Base-by-base conservation (phyloP, 176 grass and related monocot genomes). In the Alopecurus myosuroides region DNA sequence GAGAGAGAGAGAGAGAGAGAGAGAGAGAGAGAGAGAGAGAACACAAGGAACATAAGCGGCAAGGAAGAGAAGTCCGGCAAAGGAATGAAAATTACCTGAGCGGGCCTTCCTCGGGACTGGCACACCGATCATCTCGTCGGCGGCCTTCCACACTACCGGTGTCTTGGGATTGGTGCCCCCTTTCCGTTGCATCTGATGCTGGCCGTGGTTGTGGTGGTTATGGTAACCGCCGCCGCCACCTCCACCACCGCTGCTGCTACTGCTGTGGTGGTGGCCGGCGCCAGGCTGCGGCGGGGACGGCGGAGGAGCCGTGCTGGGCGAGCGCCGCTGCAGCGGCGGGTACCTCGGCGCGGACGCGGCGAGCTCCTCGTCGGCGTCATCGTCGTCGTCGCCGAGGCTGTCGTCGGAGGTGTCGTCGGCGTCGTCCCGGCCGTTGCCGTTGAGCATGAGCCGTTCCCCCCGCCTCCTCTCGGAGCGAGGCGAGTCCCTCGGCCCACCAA, bases 81-180 rank as follows among this genome's bases (percentile, higher is more conserved):
- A 36, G 82, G 66, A 25, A 0, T 5, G 4, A 2, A 85, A 79
- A 82, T 25, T 87, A 99, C 97, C 88, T 33, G 97, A 96, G 34
- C 97, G 94, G 9, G 97, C 91, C 91, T 99, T 99, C 81, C 97
- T 85, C 0, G 97, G 97, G 14, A 99, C 97, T 2, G 91, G 76
- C 44, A 99, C 91, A 17, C 97, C 97, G 69, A 99, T 99, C 97
- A 99, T 99, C 84, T 99, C 97, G 80, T 99, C 97, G 29, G 94
- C 97, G 4, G 90, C 82, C 81, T 95, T 95, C 88, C 81, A 79
- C 9, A 74, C 75, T 42, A 57, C 11, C 57, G 94, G 81, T 45
- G 77, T 79, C 88, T 92, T 88, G 5, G 92, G 57, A 88, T 81
- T 80, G 22, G 93, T 36, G 34, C 74, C 84, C 10, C 79, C 89